Evolutionary conservation across 306 rosid genomes (phyloP), one percentile per base, ranked within the genome.

Genomic region (Begonia peltatifolia): DNA sequence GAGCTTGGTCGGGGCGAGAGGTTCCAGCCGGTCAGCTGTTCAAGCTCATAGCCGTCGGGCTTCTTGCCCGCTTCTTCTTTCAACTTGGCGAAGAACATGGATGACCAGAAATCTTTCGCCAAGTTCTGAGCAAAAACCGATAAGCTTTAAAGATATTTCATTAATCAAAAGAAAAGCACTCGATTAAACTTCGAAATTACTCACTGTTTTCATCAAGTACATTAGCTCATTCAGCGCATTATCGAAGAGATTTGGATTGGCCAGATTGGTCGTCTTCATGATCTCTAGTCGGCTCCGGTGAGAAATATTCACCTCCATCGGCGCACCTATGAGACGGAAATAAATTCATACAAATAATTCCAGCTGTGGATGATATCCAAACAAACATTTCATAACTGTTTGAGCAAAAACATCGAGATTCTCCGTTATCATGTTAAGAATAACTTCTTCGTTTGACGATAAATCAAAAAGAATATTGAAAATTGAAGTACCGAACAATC

Each of bases 241-340:
- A 16, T 66, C 60, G 57, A 90, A 90, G 68, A 90, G 95, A 68
- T 71, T 63, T 30, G 79, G 68, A 50, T 76, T 73, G n/a, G 99
- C 75, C 5, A 90, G 78, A 67, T 86, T 41, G 6, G 86, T 64
- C 42, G 95, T 86, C 0, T 77, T 71, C 74, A 90, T 74, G 62
- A 90, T 81, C 61, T 79, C 92, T 79, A 83, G 94, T 57, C 83
- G 81, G 73, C 77, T 70, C 66, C 86, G 74, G 60, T 90, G 84
- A 69, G 99, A 90, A 63, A 90, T 90, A 68, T 86, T 90, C 50
- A 90, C 83, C 74, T 90, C 99, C 94, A 71, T 79, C 51, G 79
- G 52, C 1, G 88, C 87, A 41, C 99, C 99, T 90, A 68, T 56
- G 56, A 42, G 55, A 72, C 41, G 49, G 63, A 63, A 64, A 52